phyloP scores from a whole-genome alignment of 108 stramenopile species.

The Pseudonitzschia delicatissima region DNA sequence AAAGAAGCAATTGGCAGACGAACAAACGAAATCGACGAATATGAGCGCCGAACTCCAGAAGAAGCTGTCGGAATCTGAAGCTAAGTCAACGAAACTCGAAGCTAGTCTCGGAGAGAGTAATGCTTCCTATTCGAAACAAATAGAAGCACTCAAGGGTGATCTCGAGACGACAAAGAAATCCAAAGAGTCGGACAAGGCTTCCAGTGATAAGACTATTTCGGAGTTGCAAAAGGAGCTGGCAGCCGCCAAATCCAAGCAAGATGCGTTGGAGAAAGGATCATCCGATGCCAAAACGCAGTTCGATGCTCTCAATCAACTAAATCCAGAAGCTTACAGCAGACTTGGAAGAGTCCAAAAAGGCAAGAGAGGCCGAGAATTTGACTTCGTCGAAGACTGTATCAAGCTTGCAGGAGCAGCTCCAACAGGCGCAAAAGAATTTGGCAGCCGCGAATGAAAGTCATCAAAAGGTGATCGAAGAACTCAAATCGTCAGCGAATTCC shows the following conservation, averaged over 20 bases:
- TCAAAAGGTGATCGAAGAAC: background rate
- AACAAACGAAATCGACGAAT: background rate
- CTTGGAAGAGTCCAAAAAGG: background rate
- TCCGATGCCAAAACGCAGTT: background rate
- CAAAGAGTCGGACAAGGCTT: background rate
- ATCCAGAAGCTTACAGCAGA: background rate
- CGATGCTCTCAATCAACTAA: constrained; percentile 10
- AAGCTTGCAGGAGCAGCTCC: constrained; percentile 6
- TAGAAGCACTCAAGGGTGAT: background rate
- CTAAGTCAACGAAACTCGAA: background rate
- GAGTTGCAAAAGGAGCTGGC: constrained; percentile 1
- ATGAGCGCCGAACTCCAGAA: constrained; percentile 3
- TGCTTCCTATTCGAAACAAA: background rate
- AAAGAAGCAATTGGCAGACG: constrained; percentile 1
- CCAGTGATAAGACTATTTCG: background rate
- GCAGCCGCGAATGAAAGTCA: constrained; percentile 7
- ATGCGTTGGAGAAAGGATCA: background rate
- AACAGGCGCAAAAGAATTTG: background rate
- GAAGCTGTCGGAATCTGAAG: background rate
- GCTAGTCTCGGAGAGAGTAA: background rate
- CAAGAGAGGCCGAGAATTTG: background rate
- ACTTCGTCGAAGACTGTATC: background rate
- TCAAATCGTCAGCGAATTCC: background rate
- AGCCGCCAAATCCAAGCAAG: background rate
- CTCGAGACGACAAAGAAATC: background rate